Evolutionary conservation across 176 grass and related monocot genomes (phyloP).

Genomic region (Puccinellia tenuiflora): DNA sequence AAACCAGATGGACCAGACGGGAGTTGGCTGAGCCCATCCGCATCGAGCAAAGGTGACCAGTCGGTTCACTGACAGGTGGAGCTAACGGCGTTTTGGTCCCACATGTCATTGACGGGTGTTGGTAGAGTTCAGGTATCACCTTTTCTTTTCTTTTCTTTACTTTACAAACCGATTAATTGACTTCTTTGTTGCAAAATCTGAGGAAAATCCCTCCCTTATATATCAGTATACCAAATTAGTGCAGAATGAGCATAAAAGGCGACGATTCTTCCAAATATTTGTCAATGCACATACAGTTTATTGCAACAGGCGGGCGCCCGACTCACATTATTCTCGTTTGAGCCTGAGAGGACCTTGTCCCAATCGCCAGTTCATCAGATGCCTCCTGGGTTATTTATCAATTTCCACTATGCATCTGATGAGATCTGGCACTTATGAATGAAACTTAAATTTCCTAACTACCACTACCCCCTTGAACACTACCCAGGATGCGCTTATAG

Average conservation of each 20-base stretch:
- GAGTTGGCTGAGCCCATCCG: too few species aligned
- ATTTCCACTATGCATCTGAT: not conserved
- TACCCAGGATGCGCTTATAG: conserved; percentile 23
- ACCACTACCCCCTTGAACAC: not conserved
- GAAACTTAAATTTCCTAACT: not conserved
- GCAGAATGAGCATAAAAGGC: conserved; percentile 16
- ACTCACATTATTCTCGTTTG: not conserved
- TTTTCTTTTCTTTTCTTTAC: too few species aligned
- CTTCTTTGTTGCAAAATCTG: too few species aligned
- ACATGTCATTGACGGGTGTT: too few species aligned
- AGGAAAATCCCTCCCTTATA: too few species aligned
- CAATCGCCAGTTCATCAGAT: not conserved
- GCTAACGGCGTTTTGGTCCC: too few species aligned
- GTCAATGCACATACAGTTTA: not conserved
- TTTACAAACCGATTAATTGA: too few species aligned
- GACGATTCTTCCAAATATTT: not conserved
- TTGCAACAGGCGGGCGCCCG: not conserved
- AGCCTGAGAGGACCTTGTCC: not conserved
- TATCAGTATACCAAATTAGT: too few species aligned
- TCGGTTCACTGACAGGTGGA: too few species aligned
- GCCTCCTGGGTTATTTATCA: not conserved
- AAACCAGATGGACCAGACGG: too few species aligned
- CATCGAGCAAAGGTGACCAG: too few species aligned
- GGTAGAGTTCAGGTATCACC: too few species aligned
- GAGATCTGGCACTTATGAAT: not conserved